Evolutionary conservation across 306 rosid species (phyloP), one percentile per base, ranked within the genome.

Genomic region (Echinosophora koreensis): DNA sequence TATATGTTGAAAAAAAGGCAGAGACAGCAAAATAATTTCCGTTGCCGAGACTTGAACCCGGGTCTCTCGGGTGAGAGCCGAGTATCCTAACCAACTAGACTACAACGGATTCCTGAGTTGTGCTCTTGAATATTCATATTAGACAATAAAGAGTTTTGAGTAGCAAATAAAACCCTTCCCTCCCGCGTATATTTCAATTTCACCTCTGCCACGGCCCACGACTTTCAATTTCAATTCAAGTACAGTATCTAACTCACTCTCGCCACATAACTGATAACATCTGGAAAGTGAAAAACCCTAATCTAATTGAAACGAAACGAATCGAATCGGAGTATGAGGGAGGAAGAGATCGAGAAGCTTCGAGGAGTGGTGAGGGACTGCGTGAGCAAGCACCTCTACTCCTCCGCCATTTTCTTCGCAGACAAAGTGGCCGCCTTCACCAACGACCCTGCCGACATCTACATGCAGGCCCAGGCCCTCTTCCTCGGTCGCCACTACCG

Each of bases 381-480:
- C 77, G 92, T 94, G 28, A 94, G 89, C 86, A 94, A 94, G 87
- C 98, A 92, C 74, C 94, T 92, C 5, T 92, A 94, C 83, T 92
- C 97, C 7, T 94, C 97, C 15, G 98, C 98, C 66, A 90, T 94
- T 32, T 94, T 94, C 97, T 94, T 94, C 82, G 95, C 98, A 5
- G 97, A 94, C 69, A 94, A 94, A 54, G 97, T 94, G 2, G 95
- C 92, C 3, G 95, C 97, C 70, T 90, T 92, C 78, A 90, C 97
- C 73, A 87, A 86, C 35, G 98, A 92, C 65, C 97, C 97, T 38
- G 97, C 97, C 68, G 98, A 94, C 16, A 86, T 94, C 65, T 94
- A 94, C 86, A 94, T 94, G 98, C 98, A 92, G 55, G 95, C 98
- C 0, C 98, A 94, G 81, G 96, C 98, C 1, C 97, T 94, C 68